A percentile compares a stretch with the other conserved stretches of the same genome.
These are phyloP conservation scores for Euphorbia celastroides DNA, from an alignment of 441 rosid genomes.

Conservation along the genomic window DNA sequence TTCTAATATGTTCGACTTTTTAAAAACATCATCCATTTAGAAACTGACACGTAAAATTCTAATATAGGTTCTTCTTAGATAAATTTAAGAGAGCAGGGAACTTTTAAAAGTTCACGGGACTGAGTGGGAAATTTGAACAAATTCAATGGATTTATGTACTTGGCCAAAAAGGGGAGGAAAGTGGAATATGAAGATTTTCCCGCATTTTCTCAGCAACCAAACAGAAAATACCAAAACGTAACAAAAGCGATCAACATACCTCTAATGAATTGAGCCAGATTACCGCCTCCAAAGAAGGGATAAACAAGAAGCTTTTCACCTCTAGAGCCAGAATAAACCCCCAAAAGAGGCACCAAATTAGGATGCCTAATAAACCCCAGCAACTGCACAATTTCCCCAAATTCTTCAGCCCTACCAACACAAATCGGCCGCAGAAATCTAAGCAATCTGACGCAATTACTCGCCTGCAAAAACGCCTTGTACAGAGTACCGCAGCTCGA, in stretches of 20 bases:
- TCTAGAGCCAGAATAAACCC: constrained; percentile 74
- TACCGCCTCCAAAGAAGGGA: constrained; percentile 62
- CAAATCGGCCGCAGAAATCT: constrained; percentile 83
- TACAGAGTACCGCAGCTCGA: constrained; percentile 81
- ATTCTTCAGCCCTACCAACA: constrained; percentile 40
- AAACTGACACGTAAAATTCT: too few relatives aligned
- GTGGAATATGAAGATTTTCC: constrained; percentile 8
- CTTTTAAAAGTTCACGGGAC: too few relatives aligned
- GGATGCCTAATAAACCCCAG: constrained; percentile 64
- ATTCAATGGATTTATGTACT: too few relatives aligned
- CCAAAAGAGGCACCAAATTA: constrained; percentile 79
- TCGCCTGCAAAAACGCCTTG: constrained; percentile 66
- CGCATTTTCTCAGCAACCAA: constrained; percentile 18
- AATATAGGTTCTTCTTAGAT: too few relatives aligned
- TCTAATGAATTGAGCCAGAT: constrained; percentile 60
- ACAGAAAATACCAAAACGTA: constrained; percentile 12
- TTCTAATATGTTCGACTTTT: too few relatives aligned
- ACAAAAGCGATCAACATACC: constrained; percentile 38
- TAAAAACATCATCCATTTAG: too few relatives aligned
- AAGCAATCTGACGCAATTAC: constrained; percentile 49
- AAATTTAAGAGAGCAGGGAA: too few relatives aligned
- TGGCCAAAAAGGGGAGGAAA: too few relatives aligned
- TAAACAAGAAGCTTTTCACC: constrained; percentile 90
- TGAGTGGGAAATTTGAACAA: too few relatives aligned
- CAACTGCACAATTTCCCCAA: constrained; percentile 41